Base-by-base conservation (phyloP, 257 asterid species). In the Knoxia roxburghii region DNA sequence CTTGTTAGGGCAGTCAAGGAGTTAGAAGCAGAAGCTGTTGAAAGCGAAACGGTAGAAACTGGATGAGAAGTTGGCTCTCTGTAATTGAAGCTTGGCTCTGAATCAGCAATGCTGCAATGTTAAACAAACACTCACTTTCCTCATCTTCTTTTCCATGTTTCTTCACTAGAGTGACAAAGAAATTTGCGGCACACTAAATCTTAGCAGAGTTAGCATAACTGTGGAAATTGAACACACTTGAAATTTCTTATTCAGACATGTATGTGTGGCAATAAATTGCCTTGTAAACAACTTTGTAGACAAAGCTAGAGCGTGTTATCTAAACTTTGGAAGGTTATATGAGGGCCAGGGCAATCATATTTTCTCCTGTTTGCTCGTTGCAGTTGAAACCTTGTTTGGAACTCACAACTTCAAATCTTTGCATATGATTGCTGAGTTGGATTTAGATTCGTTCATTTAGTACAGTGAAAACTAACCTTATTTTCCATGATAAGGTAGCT, bases 1-100 rank as follows among this genome's bases (percentile, higher is more conserved):
- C 91, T 93, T 33, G 71, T 90, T 49, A 72, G 73, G 56, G 97
- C 98, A 14, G 89, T 90, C 53, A 93, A 81, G 86, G 97, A 93
- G 81, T 77, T 93, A 67, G 77, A 71, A 54, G 75, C 83, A 71
- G 95, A 80, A 70, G 86, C 58, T 48, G 45, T 60, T 43, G 86
- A 23, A 33, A 77, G 55, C 37, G 7, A 71, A 18, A 79, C 78
- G 64, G 62, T 69, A 51, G 18, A 66, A 17, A 57, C 61, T 45
- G 65, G 74, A 64, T 64, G 63, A 29, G 61, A 72, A 72, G 54
- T 45, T 29, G 33, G 71, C 13, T 53, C 39, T n/a, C 48, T 62
- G 37, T 41, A 13, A 14, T 41, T 62, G 53, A 41, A 60, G 50
- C 65, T 60, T 1, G 50, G 27, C 12, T 41, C 33, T 33, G 41